Conservation (phyloP, 208 protist genomes). For the Leishmania martiniquensis region DNA sequence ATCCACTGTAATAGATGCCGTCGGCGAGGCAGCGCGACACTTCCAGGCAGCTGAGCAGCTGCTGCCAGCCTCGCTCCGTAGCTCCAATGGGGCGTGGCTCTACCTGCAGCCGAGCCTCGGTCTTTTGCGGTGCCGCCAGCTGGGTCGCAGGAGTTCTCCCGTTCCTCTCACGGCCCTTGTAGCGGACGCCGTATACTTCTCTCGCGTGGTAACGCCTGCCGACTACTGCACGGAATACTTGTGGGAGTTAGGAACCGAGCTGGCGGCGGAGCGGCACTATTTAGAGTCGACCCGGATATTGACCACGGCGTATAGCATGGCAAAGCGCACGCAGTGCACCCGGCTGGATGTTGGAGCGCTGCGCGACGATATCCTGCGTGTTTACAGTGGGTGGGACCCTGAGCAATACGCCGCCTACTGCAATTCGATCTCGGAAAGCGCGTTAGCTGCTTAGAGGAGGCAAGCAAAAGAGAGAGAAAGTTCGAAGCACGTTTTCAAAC, state of each 20-base stretch:
- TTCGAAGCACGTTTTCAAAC: not conserved
- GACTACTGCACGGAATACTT: slow-evolving; percentile 77
- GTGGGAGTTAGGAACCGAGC: slow-evolving; percentile 80
- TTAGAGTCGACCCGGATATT: slow-evolving; percentile 48
- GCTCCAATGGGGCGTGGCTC: slow-evolving; percentile 49
- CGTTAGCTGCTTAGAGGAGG: not conserved
- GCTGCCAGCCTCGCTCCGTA: slow-evolving; percentile 40
- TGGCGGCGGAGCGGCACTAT: slow-evolving; percentile 46
- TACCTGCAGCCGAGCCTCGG: slow-evolving; percentile 70
- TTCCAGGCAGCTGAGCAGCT: slow-evolving; percentile 52
- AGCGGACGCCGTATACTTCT: slow-evolving; percentile 53
- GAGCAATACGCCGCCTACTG: slow-evolving; percentile 64
- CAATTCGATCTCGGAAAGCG: not conserved
- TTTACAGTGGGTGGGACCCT: slow-evolving; percentile 66
- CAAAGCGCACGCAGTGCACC: slow-evolving; percentile 36
- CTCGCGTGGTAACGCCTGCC: slow-evolving; percentile 39
- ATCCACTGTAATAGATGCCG: slow-evolving; percentile 29
- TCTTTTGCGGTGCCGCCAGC: slow-evolving; percentile 56
- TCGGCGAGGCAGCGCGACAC: slow-evolving; percentile 47
- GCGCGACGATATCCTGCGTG: slow-evolving; percentile 42
- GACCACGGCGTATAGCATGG: slow-evolving; percentile 43
- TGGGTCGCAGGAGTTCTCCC: slow-evolving; percentile 6
- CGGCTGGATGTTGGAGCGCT: slow-evolving; percentile 46
- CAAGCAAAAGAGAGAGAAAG: no score
- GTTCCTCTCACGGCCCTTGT: slow-evolving; percentile 41